Evolutionary conservation across 345 rosid species (phyloP).

Genomic region (Euphorbia peplus): DNA sequence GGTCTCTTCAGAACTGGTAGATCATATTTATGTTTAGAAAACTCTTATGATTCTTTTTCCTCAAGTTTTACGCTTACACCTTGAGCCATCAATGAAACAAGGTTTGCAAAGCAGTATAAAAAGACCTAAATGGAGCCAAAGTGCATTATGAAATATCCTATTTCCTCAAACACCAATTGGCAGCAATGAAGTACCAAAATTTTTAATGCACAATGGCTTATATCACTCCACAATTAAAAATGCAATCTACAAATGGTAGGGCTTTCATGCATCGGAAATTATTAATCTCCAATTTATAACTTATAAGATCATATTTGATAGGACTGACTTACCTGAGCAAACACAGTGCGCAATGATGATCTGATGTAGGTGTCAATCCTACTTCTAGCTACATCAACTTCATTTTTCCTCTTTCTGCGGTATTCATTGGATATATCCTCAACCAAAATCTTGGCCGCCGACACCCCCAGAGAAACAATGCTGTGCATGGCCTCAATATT

Average conservation of each 20-base stretch:
- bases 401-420: constrained; percentile 79
- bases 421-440: constrained; percentile 96
- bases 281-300: background rate
- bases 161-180: background rate
- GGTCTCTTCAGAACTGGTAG: background rate
- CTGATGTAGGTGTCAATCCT: constrained; percentile 95
- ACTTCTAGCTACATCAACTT: constrained; percentile 75
- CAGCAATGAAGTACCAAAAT: constrained; percentile 6
- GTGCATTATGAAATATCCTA: background rate
- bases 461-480: constrained; percentile 80
- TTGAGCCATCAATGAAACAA: background rate
- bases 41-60: background rate
- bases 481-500: constrained; percentile 76
- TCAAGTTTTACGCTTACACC: background rate
- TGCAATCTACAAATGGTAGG: background rate
- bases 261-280: background rate
- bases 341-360: constrained; percentile 89
- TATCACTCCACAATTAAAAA: background rate
- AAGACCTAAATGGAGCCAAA: constrained; percentile 8
- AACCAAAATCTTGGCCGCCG: constrained; percentile 82
- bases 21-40: background rate
- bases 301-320: background rate
- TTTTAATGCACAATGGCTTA: background rate
- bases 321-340: constrained; percentile 87
- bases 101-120: background rate